phyloP scores from a whole-genome alignment of 1,284 basidiomycete species.

The Sporisorium scitamineum region DNA sequence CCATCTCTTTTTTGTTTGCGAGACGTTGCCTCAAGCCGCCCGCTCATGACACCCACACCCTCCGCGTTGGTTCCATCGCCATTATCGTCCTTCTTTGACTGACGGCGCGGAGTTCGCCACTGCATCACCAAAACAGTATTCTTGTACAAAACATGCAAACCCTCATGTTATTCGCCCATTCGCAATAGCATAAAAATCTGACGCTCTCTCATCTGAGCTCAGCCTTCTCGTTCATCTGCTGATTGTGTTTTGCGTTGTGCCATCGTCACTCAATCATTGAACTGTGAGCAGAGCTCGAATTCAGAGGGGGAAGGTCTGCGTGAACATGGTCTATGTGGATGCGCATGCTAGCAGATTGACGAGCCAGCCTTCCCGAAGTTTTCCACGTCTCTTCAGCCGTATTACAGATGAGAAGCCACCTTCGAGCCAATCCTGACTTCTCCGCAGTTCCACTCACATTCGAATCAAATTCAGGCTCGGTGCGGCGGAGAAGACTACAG shows the following conservation, averaged over 20 bases:
- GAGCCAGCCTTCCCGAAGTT: no score
- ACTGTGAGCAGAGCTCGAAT: neutral
- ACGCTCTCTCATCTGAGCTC: conserved; percentile 26
- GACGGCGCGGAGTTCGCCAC: conserved; percentile 2
- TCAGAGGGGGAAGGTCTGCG: neutral
- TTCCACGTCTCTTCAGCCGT: no score
- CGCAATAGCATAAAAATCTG: conserved; percentile 39
- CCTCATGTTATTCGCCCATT: conserved; percentile 26
- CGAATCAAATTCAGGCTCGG: no score
- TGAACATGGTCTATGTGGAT: no score
- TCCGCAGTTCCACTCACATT: no score
- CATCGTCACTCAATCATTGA: neutral
- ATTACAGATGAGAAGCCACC: no score
- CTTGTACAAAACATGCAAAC: conserved; percentile 42
- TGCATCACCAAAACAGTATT: conserved; percentile 12
- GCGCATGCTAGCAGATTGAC: no score
- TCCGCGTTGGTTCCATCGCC: neutral
- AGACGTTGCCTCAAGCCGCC: neutral
- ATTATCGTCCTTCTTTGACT: no score
- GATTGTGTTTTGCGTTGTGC: neutral
- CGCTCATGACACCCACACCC: neutral
- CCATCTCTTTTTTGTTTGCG: neutral
- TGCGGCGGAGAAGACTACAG: no score
- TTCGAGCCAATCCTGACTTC: no score
- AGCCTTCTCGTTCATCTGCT: conserved; percentile 8